A percentile compares a stretch with the other conserved stretches of the same genome.
Conservation (phyloP, 805 yeast genomes). For the Saturnispora dispora region DNA sequence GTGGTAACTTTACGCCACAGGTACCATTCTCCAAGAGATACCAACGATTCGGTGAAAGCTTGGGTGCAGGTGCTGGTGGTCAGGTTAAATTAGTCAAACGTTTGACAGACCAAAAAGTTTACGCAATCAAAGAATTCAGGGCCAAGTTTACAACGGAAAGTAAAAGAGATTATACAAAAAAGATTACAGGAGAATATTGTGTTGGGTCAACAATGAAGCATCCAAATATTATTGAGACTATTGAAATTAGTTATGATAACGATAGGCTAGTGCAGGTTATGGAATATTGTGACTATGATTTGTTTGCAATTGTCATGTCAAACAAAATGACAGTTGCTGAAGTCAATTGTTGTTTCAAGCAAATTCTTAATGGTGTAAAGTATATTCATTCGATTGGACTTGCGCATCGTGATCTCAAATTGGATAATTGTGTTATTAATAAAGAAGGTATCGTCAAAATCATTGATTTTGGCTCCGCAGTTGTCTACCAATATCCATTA, state of each 20-base stretch:
- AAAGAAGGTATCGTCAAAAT: conserved; percentile 77
- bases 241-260: conserved; percentile 83
- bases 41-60: conserved; percentile 71
- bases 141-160: conserved; percentile 65
- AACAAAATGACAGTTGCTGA: conserved; percentile 77
- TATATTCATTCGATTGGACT: conserved; percentile 80
- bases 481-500: conserved; percentile 83
- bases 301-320: conserved; percentile 91
- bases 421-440: conserved; percentile 87
- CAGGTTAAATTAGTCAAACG: conserved; percentile 69
- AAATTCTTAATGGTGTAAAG: conserved; percentile 68
- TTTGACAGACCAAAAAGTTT: conserved; percentile 55
- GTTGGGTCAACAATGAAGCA: conserved; percentile 86
- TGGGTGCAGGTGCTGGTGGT: conserved; percentile 97
- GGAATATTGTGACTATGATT: conserved; percentile 91
- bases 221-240: conserved; percentile 83
- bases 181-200: conserved; percentile 90
- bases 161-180: conserved; percentile 79
- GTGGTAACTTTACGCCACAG: conserved; percentile 34
- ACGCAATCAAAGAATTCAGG: conserved; percentile 91
- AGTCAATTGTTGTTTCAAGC: conserved; percentile 83
- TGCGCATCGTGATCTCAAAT: conserved; percentile 84
- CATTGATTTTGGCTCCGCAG: conserved; percentile 91
- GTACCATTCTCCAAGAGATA: conserved; percentile 69
- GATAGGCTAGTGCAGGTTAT: conserved; percentile 77